Base-by-base conservation (phyloP, 2,329 filamentous ascomycete genomes). In the Albifimbria verrucaria region DNA sequence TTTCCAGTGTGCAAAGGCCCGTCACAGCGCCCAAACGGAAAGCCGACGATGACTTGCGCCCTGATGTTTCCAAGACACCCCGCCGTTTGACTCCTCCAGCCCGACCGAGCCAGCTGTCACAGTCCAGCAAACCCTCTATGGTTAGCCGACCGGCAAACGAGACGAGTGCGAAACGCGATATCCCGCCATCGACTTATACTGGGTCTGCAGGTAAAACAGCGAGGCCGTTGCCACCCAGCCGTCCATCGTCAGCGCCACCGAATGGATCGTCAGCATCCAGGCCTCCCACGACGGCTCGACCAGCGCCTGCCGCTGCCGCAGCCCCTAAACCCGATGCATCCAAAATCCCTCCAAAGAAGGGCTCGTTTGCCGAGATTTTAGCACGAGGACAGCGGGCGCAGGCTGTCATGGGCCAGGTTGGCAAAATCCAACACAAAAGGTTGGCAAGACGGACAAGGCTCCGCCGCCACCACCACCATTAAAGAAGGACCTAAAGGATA, bases 381-480 rank as follows among this genome's bases (percentile, higher is more conserved):
- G 86, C 86, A 52, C 80, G 87, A 59, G 89, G 84, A 26, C 85
- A 88, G 63, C 82, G 83, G 55, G 86, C 83, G 12, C 83, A 89
- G 62, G 76, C 74, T 39, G 75, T 72, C 41, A 80, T 83, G 73
- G 80, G 76, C n/a, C 80, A 80, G 59, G 77, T 87, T 22, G 87
- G 87, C 52, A 85, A 83, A 60, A 89, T 91, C 59, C 88, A 90
- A 65, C 87, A 91, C 68, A 90, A 90, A 78, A 86, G 20, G 80
- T 85, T 2, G 87, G 89, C 60, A 87, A 85, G 62, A 70, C 79
- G n/a, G 72, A 79, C 7, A 76, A 50, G 3, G 49, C 32, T 9
- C 43, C 21, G 21, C 36, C 36, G 36, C 36, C 36, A 42, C 36
- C 36, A 5, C 36, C 36, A 15, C 36, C 36, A 20, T 54, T 7